Base-by-base conservation (phyloP, 192 early-diverging fungal genomes). In the Chytriomyces sp. region DNA sequence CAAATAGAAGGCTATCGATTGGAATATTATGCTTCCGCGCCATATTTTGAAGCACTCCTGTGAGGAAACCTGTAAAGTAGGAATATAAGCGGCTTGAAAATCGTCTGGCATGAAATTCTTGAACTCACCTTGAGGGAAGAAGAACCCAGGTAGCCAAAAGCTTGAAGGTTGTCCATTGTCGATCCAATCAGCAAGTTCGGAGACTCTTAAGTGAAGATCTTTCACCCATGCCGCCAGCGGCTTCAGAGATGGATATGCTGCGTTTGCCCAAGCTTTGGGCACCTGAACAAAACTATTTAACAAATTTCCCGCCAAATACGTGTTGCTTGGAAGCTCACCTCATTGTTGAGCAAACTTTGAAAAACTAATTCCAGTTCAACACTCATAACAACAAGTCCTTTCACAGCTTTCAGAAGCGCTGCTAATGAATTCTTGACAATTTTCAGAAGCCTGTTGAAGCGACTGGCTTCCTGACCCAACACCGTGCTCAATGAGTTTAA, bases 91-190 rank as follows among this genome's bases (percentile, higher is more conserved):
- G 40, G 38, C 3, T n/a, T 49, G 44, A 49, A 49, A 10, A n/a
- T 3, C 2, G 14, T 49, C 14, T 49, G 22, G 2, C 44, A 52
- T 4, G 4, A n/a, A 5, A n/a, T 39, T 5, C 22, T 3, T n/a
- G n/a, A 19, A 70, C 54, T 49, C 44, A 82, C 80, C 83, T 81
- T 89, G 87, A 34, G 87, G 87, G 79, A 89, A 89, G 66, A 87
- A 89, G 76, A 89, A 89, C 7, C 87, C 87, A 7, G 87, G 82
- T 4, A 89, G 67, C 87, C 87, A 89, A 72, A 89, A 89, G 5
- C 78, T 78, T 14, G 63, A 52, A 10, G 87, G 87, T 64, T 89
- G 85, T 2, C 87, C 87, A 17, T 76, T 54, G 3, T 77, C 71
- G 7, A 80, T 71, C 87, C 87, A 89, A 26, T 73, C 39, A 36